Conservation (phyloP, 306 rosid genomes). For the Geum urbanum region DNA sequence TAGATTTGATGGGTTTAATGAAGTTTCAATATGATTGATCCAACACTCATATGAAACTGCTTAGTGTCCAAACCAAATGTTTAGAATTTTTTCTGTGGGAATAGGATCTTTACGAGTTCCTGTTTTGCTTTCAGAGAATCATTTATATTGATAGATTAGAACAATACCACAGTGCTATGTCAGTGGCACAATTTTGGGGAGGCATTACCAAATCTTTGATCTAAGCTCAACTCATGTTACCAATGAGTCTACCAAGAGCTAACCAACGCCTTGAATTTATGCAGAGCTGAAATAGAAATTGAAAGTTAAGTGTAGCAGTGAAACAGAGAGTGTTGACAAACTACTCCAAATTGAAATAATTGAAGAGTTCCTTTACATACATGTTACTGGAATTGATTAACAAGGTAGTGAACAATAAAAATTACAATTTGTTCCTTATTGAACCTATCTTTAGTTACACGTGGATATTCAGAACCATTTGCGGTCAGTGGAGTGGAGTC, state of each 20-base stretch:
- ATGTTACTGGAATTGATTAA: too few species aligned
- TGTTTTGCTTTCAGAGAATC: too few species aligned
- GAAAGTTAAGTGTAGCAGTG: background rate
- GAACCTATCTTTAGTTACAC: background rate
- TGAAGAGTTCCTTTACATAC: background rate
- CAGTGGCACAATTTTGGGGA: background rate
- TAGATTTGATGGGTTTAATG: background rate
- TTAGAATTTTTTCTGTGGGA: too few species aligned
- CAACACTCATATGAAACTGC: background rate
- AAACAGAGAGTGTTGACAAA: background rate
- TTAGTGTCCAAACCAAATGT: too few species aligned
- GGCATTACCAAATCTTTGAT: background rate
- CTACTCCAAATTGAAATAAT: background rate
- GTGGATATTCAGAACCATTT: background rate
- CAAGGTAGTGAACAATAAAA: too few species aligned
- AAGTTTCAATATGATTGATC: background rate
- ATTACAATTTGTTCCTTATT: too few species aligned
- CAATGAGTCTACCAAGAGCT: background rate
- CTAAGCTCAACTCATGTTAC: background rate
- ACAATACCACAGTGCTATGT: background rate
- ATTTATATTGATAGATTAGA: too few species aligned
- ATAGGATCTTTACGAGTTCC: too few species aligned
- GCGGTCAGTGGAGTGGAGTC: background rate
- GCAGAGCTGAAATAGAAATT: background rate
- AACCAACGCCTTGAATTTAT: background rate